Percentiles rank a stretch among this genome's conserved stretches.
phyloP scores from a whole-genome alignment of 495 filamentous ascomycete species.

The Terfezia boudieri region DNA sequence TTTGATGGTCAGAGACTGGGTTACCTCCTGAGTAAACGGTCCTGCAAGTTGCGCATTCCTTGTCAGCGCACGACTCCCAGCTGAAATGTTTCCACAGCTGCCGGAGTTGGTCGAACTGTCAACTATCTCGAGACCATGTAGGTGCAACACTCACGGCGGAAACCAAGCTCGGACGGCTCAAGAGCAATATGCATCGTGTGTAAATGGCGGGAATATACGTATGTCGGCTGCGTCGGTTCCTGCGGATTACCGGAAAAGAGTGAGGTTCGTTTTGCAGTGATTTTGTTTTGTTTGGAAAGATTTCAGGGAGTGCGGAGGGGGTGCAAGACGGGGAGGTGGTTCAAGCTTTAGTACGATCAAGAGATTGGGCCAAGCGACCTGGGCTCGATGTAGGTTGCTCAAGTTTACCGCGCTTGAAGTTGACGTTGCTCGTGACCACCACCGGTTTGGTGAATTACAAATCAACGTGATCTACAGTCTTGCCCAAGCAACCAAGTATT shows the following conservation, averaged over 20 bases:
- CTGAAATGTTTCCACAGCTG: background rate
- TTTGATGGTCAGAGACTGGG: slow-evolving; percentile 54
- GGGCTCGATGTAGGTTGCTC: no score
- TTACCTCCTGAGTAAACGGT: slow-evolving; percentile 78
- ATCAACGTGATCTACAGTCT: background rate
- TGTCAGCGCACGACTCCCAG: background rate
- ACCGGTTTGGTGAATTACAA: background rate
- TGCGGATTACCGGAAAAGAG: no score
- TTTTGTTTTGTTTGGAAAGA: no score
- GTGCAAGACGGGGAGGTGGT: no score
- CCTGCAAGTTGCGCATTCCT: slow-evolving; percentile 29
- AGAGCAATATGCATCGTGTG: slow-evolving; percentile 75
- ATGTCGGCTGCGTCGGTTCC: background rate
- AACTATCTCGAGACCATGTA: no score
- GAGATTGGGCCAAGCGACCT: no score
- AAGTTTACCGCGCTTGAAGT: no score
- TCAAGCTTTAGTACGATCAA: no score
- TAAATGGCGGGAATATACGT: slow-evolving; percentile 1
- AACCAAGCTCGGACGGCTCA: slow-evolving; percentile 74
- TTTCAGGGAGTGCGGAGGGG: no score
- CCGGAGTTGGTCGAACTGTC: no score
- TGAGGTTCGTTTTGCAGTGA: background rate
- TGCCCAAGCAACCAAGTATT: no score
- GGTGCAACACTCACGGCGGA: slow-evolving; percentile 46
- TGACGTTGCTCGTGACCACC: no score